Percentiles rank a stretch among this genome's conserved stretches.
These are phyloP conservation scores for Leptographium flavum DNA, from an alignment of 2,329 filamentous ascomycete species.

Conservation along the genomic window DNA sequence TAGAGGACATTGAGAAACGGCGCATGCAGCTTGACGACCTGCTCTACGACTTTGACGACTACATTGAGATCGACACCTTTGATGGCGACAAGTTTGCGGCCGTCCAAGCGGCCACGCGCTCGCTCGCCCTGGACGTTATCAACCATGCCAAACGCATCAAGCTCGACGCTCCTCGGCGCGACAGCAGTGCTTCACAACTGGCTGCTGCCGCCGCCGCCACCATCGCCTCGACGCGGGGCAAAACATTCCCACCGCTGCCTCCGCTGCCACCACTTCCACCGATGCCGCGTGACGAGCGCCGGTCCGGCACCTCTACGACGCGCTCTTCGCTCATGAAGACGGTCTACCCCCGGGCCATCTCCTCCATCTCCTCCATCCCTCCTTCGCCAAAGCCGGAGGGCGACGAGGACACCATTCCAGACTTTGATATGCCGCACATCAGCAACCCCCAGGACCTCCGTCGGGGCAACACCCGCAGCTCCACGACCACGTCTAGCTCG, in stretches of 20 bases:
- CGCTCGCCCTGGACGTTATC: conserved; percentile 24
- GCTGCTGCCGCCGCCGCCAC: neutral
- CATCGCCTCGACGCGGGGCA: neutral
- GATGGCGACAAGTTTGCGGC: conserved; percentile 21
- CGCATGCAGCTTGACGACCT: conserved; percentile 22
- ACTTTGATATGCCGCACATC: neutral
- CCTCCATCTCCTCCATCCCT: neutral
- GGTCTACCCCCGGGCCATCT: neutral
- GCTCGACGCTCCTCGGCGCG: conserved; percentile 12
- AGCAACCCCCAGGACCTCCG: conserved; percentile 1
- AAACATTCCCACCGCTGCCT: conserved; percentile 17
- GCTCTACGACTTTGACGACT: conserved; percentile 30
- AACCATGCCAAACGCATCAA: conserved; percentile 22
- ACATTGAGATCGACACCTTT: conserved; percentile 22
- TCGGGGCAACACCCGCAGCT: conserved; percentile 8
- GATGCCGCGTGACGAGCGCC: conserved; percentile 4
- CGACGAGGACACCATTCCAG: conserved; percentile 3
- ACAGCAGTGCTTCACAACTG: conserved; percentile 1
- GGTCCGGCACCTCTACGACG: neutral
- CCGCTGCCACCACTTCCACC: conserved; percentile 12
- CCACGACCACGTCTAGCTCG: conserved; percentile 4
- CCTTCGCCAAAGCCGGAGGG: neutral
- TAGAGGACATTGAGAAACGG: conserved; percentile 17
- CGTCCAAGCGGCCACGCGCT: conserved; percentile 24
- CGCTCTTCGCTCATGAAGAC: conserved; percentile 5